A percentile compares a stretch with the other conserved stretches of the same genome.
Conservation (phyloP, 208 protist species). For the Blastocrithidia nonstop region DNA sequence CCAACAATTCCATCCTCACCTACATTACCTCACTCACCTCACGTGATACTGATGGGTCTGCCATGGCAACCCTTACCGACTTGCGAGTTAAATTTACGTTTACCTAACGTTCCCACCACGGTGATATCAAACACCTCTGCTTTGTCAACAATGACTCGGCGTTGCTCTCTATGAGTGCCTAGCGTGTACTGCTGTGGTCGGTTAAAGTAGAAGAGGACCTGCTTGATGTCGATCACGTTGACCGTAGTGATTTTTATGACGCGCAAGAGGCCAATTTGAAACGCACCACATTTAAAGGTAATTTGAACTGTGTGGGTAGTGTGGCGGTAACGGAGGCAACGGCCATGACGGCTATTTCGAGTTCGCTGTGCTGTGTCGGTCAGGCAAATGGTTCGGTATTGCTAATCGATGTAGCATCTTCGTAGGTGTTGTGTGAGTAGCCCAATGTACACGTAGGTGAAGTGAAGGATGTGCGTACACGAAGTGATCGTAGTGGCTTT, state of each 20-base stretch:
- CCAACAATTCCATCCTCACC: conserved; percentile 64
- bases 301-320: conserved; percentile 29
- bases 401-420: conserved; percentile 46
- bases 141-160: conserved; percentile 74
- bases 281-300: conserved; percentile 28
- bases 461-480: conserved; percentile 35
- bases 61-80: conserved; percentile 50
- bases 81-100: conserved; percentile 36
- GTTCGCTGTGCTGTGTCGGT: conserved; percentile 56
- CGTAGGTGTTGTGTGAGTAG: conserved; percentile 69
- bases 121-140: conserved; percentile 38
- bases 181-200: conserved; percentile 76
- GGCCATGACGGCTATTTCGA: conserved; percentile 44
- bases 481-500: conserved; percentile 48
- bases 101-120: conserved; percentile 51
- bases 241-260: conserved; percentile 58
- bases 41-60: conserved; percentile 30
- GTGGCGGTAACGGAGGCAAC: conserved; percentile 28
- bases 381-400: conserved; percentile 48
- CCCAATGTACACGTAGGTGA: conserved; percentile 73
- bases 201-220: conserved; percentile 22
- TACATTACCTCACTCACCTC: conserved; percentile 52
- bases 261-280: conserved; percentile 48
- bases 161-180: conserved; percentile 62
- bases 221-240: conserved; percentile 18